Conservation (phyloP, 345 rosid genomes). For the Alliaria petiolata region DNA sequence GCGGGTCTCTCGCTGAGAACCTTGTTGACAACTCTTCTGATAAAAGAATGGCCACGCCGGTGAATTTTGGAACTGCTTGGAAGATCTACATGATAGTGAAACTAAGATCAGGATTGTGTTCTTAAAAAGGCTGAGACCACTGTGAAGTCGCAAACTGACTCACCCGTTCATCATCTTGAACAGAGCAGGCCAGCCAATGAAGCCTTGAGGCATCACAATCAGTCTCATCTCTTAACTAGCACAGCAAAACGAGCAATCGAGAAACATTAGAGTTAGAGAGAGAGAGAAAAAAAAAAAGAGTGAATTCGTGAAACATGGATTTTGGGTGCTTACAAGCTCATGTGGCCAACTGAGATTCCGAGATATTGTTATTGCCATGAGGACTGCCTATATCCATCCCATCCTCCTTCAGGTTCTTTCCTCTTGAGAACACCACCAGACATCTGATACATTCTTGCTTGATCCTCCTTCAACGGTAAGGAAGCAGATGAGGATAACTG, state of each 20-base stretch:
- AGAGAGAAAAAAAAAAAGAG: background rate
- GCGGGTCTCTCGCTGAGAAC: constrained; percentile 1
- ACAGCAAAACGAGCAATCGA: background rate
- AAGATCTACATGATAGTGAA: background rate
- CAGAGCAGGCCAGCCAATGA: background rate
- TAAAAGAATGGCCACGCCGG: background rate
- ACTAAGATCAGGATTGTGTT: background rate
- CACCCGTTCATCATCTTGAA: no score
- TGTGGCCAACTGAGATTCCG: background rate
- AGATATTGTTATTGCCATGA: constrained; percentile 59
- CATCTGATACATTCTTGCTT: constrained; percentile 66
- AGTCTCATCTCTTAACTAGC: background rate
- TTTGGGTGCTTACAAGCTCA: background rate
- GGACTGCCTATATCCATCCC: constrained; percentile 78
- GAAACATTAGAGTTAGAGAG: background rate
- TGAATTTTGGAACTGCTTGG: background rate
- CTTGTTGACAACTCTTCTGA: background rate
- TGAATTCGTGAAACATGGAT: background rate
- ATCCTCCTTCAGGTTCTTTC: constrained; percentile 89
- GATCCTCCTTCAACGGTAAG: constrained; percentile 59
- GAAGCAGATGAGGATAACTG: constrained; percentile 50
- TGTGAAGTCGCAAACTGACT: no score
- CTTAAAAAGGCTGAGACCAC: background rate
- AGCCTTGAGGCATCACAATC: background rate
- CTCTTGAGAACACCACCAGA: constrained; percentile 62